Percentiles rank a stretch among this genome's conserved stretches.
phyloP scores from a whole-genome alignment of 352 stramenopile genomes.

The Albugo candida region DNA sequence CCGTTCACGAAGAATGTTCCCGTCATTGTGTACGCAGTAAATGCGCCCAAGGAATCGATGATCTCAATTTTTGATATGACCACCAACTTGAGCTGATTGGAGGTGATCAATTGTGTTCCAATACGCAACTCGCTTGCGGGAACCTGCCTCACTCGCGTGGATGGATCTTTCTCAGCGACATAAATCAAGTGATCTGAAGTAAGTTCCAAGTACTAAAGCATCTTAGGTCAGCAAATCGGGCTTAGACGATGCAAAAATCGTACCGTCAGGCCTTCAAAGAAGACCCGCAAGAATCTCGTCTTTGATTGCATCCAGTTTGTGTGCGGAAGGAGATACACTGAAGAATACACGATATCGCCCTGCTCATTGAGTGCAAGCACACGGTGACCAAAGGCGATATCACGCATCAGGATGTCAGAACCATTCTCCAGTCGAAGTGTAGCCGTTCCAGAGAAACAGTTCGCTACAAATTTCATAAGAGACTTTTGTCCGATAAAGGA shows the following conservation, averaged over 20 bases:
- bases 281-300: too few relatives aligned
- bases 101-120: constrained; percentile 22
- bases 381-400: constrained; percentile 23
- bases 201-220: too few relatives aligned
- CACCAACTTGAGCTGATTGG: constrained; percentile 3
- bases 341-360: constrained; percentile 19
- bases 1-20: constrained; percentile 46
- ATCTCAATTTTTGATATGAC: constrained; percentile 7
- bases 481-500: not conserved
- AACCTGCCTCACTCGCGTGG: constrained; percentile 6
- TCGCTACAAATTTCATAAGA: not conserved
- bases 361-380: constrained; percentile 25
- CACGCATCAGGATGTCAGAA: constrained; percentile 11
- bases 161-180: not conserved
- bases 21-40: constrained; percentile 45
- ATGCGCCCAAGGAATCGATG: constrained; percentile 11
- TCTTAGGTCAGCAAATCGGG: too few relatives aligned
- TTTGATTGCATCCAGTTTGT: constrained; percentile 8
- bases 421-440: constrained; percentile 15
- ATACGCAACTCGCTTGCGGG: constrained; percentile 21
- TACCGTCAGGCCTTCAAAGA: too few relatives aligned
- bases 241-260: too few relatives aligned
- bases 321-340: constrained; percentile 50
- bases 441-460: constrained; percentile 4
- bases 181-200: constrained; percentile 32